A percentile compares a stretch with the other conserved stretches of the same genome.
These are phyloP conservation scores for Talaromyces atroroseus DNA, from an alignment of 2,329 filamentous ascomycete species.

Conservation along the genomic window DNA sequence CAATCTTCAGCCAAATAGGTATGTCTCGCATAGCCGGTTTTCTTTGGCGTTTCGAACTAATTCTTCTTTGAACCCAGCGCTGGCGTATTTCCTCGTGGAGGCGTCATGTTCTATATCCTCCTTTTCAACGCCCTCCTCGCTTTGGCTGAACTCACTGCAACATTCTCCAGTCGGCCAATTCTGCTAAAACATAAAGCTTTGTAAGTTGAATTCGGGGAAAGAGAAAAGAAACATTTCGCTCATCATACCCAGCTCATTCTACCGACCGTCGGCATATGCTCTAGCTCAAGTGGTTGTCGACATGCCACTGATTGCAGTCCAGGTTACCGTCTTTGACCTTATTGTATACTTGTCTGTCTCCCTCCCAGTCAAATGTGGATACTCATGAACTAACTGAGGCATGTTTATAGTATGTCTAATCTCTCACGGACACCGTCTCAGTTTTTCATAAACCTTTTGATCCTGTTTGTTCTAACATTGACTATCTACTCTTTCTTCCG, in stretches of 20 bases:
- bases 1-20: conserved; percentile 48
- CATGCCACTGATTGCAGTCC: conserved; percentile 52
- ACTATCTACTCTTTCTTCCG: conserved; percentile 53
- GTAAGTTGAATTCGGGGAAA: conserved; percentile 21
- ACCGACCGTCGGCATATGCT: conserved; percentile 57
- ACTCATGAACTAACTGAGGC: conserved; percentile 5
- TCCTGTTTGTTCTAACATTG: conserved; percentile 51
- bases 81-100: conserved; percentile 56
- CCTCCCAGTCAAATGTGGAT: background rate
- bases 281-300: conserved; percentile 55
- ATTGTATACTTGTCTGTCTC: conserved; percentile 53
- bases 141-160: conserved; percentile 55
- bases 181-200: conserved; percentile 66
- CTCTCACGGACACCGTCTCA: conserved; percentile 53
- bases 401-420: conserved; percentile 44
- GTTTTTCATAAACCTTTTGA: conserved; percentile 57
- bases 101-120: conserved; percentile 58
- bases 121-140: conserved; percentile 60
- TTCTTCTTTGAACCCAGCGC: conserved; percentile 24
- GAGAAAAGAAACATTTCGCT: background rate
- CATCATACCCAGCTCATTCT: conserved; percentile 48
- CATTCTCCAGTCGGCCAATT: conserved; percentile 60
- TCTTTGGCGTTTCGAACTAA: background rate
- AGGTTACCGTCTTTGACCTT: conserved; percentile 55
- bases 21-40: background rate